Conservation (phyloP, 768 basidiomycete genomes). For the Tricholoma sp. region DNA sequence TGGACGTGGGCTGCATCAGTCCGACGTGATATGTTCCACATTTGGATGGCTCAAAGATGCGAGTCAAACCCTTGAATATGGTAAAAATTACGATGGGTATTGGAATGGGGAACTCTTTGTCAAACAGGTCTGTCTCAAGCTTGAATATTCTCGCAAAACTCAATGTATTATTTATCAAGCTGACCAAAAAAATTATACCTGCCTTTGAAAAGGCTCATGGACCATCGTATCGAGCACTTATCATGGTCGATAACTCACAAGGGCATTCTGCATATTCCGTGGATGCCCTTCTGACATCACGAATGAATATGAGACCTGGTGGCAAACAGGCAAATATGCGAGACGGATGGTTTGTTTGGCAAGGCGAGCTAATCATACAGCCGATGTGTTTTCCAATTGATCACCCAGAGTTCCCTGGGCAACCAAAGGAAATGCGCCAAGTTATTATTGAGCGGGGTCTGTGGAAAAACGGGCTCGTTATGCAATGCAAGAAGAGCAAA, state of each 20-base stretch:
- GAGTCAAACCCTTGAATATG: slow-evolving; percentile 34
- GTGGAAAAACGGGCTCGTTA: too few species aligned
- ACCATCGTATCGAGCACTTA: neutral
- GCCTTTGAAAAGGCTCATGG: slow-evolving; percentile 2
- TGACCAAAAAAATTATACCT: slow-evolving; percentile 1
- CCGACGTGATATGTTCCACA: slow-evolving; percentile 9
- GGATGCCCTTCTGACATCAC: too few species aligned
- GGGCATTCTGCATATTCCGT: neutral
- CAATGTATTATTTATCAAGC: neutral
- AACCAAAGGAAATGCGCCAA: too few species aligned
- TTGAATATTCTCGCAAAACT: neutral
- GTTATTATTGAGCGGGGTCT: too few species aligned
- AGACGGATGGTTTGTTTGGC: too few species aligned
- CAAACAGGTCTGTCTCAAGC: slow-evolving; percentile 11
- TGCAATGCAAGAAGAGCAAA: too few species aligned
- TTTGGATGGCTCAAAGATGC: neutral
- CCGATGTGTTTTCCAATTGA: too few species aligned
- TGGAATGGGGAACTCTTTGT: slow-evolving; percentile 27
- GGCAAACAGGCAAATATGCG: too few species aligned
- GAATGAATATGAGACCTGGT: too few species aligned
- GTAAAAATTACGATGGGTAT: slow-evolving; percentile 38
- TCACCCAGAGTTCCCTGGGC: too few species aligned
- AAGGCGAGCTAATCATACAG: too few species aligned
- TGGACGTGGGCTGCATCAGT: slow-evolving; percentile 3
- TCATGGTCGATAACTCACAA: slow-evolving; percentile 1